Conservation (phyloP, 495 filamentous ascomycete species). For the Neurospora discreta region DNA sequence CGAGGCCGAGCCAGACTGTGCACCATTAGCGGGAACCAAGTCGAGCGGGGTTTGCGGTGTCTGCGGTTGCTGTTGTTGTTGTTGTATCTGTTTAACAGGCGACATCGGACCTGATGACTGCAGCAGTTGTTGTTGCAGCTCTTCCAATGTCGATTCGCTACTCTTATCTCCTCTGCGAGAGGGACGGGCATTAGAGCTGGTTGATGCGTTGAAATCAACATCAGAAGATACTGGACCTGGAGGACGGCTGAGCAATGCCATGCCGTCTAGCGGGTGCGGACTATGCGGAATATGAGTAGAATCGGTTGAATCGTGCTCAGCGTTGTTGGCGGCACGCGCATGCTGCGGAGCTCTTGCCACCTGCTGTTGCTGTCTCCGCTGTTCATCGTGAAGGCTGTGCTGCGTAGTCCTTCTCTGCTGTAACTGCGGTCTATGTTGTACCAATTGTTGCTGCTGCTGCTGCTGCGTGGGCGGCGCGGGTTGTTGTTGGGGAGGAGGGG, state of each 20-base stretch:
- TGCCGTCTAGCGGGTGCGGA: constrained; percentile 89
- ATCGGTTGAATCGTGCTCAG: constrained; percentile 46
- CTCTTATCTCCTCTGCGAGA: constrained; percentile 72
- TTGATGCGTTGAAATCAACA: constrained; percentile 55
- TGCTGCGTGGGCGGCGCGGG: constrained; percentile 4
- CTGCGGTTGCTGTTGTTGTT: constrained; percentile 20
- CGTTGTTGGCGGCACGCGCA: constrained; percentile 4
- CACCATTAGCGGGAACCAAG: constrained; percentile 8
- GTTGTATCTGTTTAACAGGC: constrained; percentile 46
- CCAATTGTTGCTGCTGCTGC: constrained; percentile 6
- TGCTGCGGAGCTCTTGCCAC: constrained; percentile 1
- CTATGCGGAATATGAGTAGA: constrained; percentile 74
- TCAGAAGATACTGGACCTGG: constrained; percentile 46
- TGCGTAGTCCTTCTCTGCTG: background rate
- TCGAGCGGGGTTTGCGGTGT: constrained; percentile 9
- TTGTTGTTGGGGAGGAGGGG: background rate
- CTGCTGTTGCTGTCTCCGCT: constrained; percentile 6
- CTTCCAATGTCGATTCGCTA: constrained; percentile 84
- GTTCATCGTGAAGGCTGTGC: background rate
- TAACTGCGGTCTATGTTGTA: constrained; percentile 5
- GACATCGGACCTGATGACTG: constrained; percentile 34
- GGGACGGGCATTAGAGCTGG: constrained; percentile 54
- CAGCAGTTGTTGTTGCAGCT: constrained; percentile 48
- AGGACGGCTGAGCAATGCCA: constrained; percentile 96
- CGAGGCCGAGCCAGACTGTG: constrained; percentile 14